phyloP scores from a whole-genome alignment of 2,329 filamentous ascomycete species.

The Alternaria sp. region DNA sequence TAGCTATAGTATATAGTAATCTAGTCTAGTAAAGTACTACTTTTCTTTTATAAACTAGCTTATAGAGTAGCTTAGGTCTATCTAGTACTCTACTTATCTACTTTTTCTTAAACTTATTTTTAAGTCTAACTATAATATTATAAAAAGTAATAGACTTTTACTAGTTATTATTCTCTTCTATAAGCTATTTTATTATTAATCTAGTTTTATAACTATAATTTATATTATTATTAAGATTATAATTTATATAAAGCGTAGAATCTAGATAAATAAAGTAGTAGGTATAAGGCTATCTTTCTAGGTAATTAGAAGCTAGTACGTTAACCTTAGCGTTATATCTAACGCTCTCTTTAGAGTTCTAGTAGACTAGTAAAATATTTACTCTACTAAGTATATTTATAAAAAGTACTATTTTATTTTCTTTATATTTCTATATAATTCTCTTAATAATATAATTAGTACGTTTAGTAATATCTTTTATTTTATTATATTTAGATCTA shows the following conservation, averaged over 20 bases:
- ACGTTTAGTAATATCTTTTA: constrained; percentile 11
- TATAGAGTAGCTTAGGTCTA: constrained; percentile 12
- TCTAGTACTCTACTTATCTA: constrained; percentile 4
- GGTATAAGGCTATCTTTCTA: constrained; percentile 5
- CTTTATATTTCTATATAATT: constrained; percentile 11
- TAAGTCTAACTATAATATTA: constrained; percentile 14
- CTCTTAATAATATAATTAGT: constrained; percentile 16
- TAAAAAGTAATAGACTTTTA: constrained; percentile 15
- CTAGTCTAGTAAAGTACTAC: not conserved
- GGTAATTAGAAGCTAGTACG: constrained; percentile 8
- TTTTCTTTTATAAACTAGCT: constrained; percentile 12
- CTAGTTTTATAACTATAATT: constrained; percentile 18
- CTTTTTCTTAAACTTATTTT: constrained; percentile 16
- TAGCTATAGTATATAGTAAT: not conserved
- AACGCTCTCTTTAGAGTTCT: constrained; percentile 12
- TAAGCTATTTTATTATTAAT: constrained; percentile 14
- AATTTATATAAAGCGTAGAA: constrained; percentile 4
- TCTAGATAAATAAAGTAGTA: constrained; percentile 15
- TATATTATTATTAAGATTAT: constrained; percentile 11
- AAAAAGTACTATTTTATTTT: not conserved
- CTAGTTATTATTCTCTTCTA: constrained; percentile 9
- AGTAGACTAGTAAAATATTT: constrained; percentile 14
- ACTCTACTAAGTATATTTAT: constrained; percentile 16
- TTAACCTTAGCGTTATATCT: constrained; percentile 10
- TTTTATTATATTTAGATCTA: constrained; percentile 5